These are phyloP conservation scores for Elsinoe batatas DNA, from an alignment of 2,329 filamentous ascomycete species.

Conservation along the genomic window DNA sequence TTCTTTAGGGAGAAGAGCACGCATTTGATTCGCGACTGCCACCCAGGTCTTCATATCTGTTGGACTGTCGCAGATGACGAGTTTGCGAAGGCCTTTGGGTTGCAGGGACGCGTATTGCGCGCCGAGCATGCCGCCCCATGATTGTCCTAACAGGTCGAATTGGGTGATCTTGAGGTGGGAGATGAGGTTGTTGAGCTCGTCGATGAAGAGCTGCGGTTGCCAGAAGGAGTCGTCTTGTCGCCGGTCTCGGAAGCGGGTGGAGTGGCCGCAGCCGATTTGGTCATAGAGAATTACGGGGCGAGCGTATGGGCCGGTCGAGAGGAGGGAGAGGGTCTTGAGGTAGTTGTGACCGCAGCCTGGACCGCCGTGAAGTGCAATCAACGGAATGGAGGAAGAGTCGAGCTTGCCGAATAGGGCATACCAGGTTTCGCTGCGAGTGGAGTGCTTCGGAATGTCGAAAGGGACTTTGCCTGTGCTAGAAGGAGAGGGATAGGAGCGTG, in stretches of 20 bases:
- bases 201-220: conserved; percentile 38
- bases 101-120: conserved; percentile 33
- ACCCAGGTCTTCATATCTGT: conserved; percentile 25
- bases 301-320: conserved; percentile 27
- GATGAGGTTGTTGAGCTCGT: conserved; percentile 42
- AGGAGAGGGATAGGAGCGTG: conserved; percentile 20
- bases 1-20: conserved; percentile 21
- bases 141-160: conserved; percentile 41
- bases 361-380: conserved; percentile 37
- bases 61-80: conserved; percentile 28
- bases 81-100: conserved; percentile 29
- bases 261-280: conserved; percentile 42
- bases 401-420: conserved; percentile 33
- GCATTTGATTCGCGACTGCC: conserved; percentile 20
- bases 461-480: conserved; percentile 21
- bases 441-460: conserved; percentile 27
- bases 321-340: conserved; percentile 29
- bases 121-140: conserved; percentile 46
- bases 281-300: conserved; percentile 46
- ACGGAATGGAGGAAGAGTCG: conserved; percentile 20
- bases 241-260: conserved; percentile 40
- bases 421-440: conserved; percentile 31
- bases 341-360: conserved; percentile 35
- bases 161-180: conserved; percentile 31
- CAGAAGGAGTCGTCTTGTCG: conserved; percentile 39